A percentile compares a stretch with the other conserved stretches of the same genome.
Conservation (phyloP, 345 rosid species). For the Gossypium stocksii region DNA sequence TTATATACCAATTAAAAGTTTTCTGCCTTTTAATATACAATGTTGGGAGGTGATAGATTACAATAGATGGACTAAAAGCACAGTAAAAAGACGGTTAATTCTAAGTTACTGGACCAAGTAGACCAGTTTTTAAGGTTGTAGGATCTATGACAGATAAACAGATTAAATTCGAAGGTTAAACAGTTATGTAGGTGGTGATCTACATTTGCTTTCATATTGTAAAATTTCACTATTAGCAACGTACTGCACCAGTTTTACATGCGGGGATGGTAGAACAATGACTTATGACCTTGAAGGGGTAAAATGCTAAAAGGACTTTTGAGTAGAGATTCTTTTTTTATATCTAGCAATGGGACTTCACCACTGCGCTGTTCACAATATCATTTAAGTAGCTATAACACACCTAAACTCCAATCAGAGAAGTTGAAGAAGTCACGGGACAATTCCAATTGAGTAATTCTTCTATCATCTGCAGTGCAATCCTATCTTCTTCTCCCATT, state of each 20-base stretch:
- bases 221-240: background rate
- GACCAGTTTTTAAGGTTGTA: background rate
- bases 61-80: no score
- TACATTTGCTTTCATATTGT: background rate
- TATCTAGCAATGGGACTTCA: no score
- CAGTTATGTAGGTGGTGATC: background rate
- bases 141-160: background rate
- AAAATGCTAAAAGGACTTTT: no score
- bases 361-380: no score
- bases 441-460: conserved; percentile 60
- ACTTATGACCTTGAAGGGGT: no score
- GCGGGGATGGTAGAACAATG: background rate
- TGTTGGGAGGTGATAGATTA: no score
- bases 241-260: background rate
- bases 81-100: no score
- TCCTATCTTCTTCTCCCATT: conserved; percentile 46
- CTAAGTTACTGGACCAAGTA: background rate
- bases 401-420: conserved; percentile 1
- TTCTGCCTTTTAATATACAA: background rate
- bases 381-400: background rate
- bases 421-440: conserved; percentile 17
- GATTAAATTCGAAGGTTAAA: background rate
- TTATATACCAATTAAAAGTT: no score
- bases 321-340: no score
- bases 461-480: conserved; percentile 77